phyloP scores from a whole-genome alignment of 306 rosid species.

The Malus asiatica region DNA sequence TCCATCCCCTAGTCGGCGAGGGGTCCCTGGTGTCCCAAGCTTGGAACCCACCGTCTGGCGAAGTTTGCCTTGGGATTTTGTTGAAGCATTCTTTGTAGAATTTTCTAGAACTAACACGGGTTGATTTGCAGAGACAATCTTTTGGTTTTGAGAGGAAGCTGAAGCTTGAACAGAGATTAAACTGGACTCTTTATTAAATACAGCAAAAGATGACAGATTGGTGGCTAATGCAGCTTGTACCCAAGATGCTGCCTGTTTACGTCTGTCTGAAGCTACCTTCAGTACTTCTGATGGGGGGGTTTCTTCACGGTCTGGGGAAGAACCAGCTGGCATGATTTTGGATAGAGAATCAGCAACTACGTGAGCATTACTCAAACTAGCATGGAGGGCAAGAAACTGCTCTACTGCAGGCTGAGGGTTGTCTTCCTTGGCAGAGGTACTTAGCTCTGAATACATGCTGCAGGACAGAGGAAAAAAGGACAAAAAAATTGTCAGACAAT shows the following conservation, averaged over 20 bases:
- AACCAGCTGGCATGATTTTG: constrained; percentile 38
- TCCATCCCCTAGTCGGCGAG: constrained; percentile 43
- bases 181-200: constrained; percentile 45
- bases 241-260: constrained; percentile 70
- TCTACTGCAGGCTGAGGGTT: constrained; percentile 75
- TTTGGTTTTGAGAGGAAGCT: constrained; percentile 50
- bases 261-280: constrained; percentile 48
- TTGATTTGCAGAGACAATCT: constrained; percentile 41
- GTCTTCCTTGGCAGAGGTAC: constrained; percentile 61
- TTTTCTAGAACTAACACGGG: constrained; percentile 61
- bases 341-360: constrained; percentile 54
- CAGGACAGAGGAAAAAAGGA: constrained; percentile 7
- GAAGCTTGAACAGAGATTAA: constrained; percentile 33
- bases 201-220: constrained; percentile 65
- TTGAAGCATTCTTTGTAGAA: constrained; percentile 40
- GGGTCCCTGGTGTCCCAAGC: constrained; percentile 39
- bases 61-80: constrained; percentile 46
- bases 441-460: constrained; percentile 74
- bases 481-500: constrained; percentile 13
- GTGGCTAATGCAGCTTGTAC: constrained; percentile 81
- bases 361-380: constrained; percentile 46
- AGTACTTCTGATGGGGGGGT: constrained; percentile 35
- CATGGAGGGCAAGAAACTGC: constrained; percentile 69
- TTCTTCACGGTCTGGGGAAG: constrained; percentile 55
- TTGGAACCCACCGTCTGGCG: constrained; percentile 40